Percentiles rank a stretch among this genome's conserved stretches.
Conservation (phyloP, 345 rosid genomes). For the Sapria himalayana region DNA sequence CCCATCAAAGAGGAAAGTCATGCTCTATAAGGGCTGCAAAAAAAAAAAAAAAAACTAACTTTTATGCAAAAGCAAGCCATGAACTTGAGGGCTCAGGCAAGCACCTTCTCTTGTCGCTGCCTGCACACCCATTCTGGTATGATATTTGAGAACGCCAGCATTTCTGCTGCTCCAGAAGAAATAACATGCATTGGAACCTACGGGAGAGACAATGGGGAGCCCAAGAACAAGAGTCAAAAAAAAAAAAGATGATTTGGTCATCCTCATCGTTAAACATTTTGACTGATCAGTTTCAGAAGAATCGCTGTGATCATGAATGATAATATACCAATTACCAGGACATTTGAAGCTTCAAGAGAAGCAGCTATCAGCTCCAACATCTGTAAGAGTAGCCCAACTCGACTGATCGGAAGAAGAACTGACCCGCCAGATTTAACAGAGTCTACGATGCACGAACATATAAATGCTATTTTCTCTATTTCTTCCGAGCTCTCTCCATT, state of each 20-base stretch:
- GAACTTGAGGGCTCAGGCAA: slow-evolving; percentile 7
- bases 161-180: slow-evolving; percentile 61
- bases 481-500: slow-evolving; percentile 33
- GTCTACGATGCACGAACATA: slow-evolving; percentile 38
- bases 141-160: slow-evolving; percentile 43
- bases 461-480: slow-evolving; percentile 43
- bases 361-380: slow-evolving; percentile 39
- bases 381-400: slow-evolving; percentile 38
- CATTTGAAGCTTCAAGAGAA: slow-evolving; percentile 28
- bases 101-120: slow-evolving; percentile 59
- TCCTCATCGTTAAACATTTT: background rate
- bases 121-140: slow-evolving; percentile 81
- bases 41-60: background rate
- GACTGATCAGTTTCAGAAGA: too few relatives aligned
- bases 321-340: too few relatives aligned
- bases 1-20: slow-evolving; percentile 11
- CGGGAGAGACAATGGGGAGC: background rate
- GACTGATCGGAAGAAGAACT: slow-evolving; percentile 37
- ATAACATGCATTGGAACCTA: slow-evolving; percentile 69
- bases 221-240: slow-evolving; percentile 3
- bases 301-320: too few relatives aligned
- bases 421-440: slow-evolving; percentile 62
- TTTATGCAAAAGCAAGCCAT: background rate
- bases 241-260: slow-evolving; percentile 1
- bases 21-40: background rate